Conservation (phyloP, 208 protist genomes). For the Trypanosoma lewisi region DNA sequence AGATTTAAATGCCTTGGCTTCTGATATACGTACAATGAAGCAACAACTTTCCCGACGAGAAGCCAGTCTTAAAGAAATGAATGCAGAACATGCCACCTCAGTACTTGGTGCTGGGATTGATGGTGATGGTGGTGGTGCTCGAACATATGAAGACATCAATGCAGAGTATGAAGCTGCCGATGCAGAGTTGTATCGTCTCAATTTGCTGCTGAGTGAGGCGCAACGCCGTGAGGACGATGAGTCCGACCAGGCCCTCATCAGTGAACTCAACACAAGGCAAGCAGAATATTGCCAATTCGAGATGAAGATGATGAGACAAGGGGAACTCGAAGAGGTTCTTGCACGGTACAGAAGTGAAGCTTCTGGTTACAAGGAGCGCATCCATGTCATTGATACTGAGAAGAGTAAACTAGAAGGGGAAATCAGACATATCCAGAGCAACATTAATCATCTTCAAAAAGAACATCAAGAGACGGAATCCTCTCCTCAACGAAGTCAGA, state of each 20-base stretch:
- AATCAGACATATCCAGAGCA: conserved; percentile 6
- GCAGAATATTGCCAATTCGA: conserved; percentile 39
- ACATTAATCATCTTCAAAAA: conserved; percentile 16
- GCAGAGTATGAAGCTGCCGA: conserved; percentile 49
- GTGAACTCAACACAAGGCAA: conserved; percentile 37
- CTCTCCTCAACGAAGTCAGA: not conserved
- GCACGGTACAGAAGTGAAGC: conserved; percentile 30
- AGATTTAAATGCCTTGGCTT: conserved; percentile 20
- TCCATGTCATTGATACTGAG: conserved; percentile 35
- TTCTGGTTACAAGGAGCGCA: conserved; percentile 25
- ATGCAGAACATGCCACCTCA: conserved; percentile 15
- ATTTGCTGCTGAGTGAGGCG: conserved; percentile 50
- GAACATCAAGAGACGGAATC: conserved; percentile 16
- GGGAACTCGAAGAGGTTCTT: conserved; percentile 35
- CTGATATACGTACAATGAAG: conserved; percentile 19
- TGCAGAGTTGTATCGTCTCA: conserved; percentile 49
- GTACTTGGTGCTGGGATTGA: conserved; percentile 1
- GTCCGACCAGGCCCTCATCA: conserved; percentile 23
- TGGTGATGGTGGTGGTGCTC: not conserved
- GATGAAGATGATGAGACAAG: conserved; percentile 35
- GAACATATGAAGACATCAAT: conserved; percentile 52
- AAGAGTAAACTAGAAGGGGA: not conserved
- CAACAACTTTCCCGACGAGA: conserved; percentile 24
- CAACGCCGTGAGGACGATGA: conserved; percentile 51
- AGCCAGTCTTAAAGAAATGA: conserved; percentile 10